Conservation (phyloP, 2,329 filamentous ascomycete genomes). For the Phialemoniopsis sp. region DNA sequence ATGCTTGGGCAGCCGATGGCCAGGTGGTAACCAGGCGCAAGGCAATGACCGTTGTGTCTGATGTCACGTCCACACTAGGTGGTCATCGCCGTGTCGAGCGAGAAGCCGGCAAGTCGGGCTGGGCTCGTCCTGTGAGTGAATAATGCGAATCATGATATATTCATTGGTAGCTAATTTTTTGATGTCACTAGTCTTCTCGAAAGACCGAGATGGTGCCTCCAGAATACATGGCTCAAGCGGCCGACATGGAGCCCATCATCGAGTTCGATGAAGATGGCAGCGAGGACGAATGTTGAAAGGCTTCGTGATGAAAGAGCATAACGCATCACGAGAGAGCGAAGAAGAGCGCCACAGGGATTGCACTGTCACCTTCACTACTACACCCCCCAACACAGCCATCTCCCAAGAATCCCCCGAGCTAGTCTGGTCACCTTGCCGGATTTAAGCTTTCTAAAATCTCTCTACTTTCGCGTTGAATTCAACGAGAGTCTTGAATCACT, state of each 20-base stretch:
- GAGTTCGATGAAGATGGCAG: neutral
- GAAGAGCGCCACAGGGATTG: too few species aligned
- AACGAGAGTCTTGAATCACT: too few species aligned
- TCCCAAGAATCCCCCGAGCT: too few species aligned
- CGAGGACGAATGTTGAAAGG: neutral
- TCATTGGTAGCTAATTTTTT: too few species aligned
- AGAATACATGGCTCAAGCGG: conserved; percentile 3
- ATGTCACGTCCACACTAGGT: conserved; percentile 2
- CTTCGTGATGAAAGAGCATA: too few species aligned
- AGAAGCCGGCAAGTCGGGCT: conserved; percentile 2
- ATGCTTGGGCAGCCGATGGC: conserved; percentile 15
- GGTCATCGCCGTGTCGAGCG: neutral
- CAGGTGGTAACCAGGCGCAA: conserved; percentile 7
- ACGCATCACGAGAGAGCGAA: too few species aligned
- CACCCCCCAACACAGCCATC: too few species aligned
- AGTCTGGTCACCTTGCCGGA: too few species aligned
- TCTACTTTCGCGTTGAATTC: too few species aligned
- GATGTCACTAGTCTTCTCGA: conserved; percentile 1
- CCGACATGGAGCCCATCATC: neutral
- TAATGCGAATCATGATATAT: too few species aligned
- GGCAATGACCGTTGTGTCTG: conserved; percentile 6
- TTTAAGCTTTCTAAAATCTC: too few species aligned
- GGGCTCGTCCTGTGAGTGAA: conserved; percentile 12
- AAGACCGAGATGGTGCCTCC: conserved; percentile 5
- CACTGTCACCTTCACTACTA: too few species aligned